Evolutionary conservation across 768 basidiomycete species (phyloP).

Genomic region (Lactarius sp.): DNA sequence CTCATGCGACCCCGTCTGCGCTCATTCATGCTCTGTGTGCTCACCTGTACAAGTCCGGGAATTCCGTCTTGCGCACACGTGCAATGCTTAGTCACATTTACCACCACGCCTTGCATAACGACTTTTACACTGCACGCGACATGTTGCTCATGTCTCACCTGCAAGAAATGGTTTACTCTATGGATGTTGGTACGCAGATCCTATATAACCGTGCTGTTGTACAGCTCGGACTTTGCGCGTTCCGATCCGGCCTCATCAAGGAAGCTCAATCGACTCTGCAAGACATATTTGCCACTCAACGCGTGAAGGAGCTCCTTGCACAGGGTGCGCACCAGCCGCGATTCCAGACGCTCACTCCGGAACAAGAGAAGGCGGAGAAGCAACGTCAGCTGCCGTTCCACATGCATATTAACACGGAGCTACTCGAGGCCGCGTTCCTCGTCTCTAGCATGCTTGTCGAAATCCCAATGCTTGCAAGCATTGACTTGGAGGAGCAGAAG

Average conservation of each 20-base stretch:
- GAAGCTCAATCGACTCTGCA: slow-evolving; percentile 90
- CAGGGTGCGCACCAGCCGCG: slow-evolving; percentile 94
- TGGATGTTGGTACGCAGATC: slow-evolving; percentile 96
- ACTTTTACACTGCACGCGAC: slow-evolving; percentile 94
- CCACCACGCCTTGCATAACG: slow-evolving; percentile 93
- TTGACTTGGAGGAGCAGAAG: slow-evolving; percentile 90
- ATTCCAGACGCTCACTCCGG: slow-evolving; percentile 80
- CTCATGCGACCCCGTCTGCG: slow-evolving; percentile 54
- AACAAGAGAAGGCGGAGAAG: slow-evolving; percentile 96
- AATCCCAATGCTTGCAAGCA: slow-evolving; percentile 90
- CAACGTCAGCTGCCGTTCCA: slow-evolving; percentile 97
- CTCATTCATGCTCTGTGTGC: slow-evolving; percentile 88
- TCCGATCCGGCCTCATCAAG: slow-evolving; percentile 90
- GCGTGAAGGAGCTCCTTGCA: slow-evolving; percentile 94
- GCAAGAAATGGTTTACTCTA: slow-evolving; percentile 93
- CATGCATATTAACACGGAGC: slow-evolving; percentile 98
- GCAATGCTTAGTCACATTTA: slow-evolving; percentile 98
- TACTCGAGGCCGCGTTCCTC: slow-evolving; percentile 95
- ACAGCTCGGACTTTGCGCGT: slow-evolving; percentile 94
- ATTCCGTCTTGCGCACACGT: slow-evolving; percentile 88
- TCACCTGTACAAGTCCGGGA: slow-evolving; percentile 87
- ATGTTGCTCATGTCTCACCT: slow-evolving; percentile 99
- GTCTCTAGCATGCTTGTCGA: slow-evolving; percentile 99
- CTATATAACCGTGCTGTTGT: slow-evolving; percentile 97
- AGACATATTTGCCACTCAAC: slow-evolving; percentile 94